Evolutionary conservation across 371 early-diverging fungal genomes (phyloP).

Genomic region (Syncephalastrum contaminatum): DNA sequence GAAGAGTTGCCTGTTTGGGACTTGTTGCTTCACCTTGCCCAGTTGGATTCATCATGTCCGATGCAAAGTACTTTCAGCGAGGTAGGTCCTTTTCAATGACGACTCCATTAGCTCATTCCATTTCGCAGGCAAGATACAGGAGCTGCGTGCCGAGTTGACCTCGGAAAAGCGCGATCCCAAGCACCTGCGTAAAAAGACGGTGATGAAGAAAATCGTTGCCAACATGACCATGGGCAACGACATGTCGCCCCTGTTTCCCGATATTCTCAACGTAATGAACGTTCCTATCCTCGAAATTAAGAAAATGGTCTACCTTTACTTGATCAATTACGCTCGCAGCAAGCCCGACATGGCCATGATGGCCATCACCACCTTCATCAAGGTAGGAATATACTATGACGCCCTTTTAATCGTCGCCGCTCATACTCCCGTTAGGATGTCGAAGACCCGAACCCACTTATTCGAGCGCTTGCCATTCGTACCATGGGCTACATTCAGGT

Average conservation of each 20-base stretch:
- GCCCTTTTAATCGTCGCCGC: background rate
- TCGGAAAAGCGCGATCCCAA: conserved; percentile 91
- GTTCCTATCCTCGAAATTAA: conserved; percentile 62
- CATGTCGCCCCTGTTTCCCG: conserved; percentile 86
- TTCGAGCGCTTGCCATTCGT: conserved; percentile 95
- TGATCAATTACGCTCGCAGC: conserved; percentile 93
- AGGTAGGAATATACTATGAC: conserved; percentile 48
- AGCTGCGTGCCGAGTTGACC: conserved; percentile 88
- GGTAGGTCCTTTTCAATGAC: conserved; percentile 42
- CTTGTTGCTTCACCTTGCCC: conserved; percentile 1
- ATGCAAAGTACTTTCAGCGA: conserved; percentile 83
- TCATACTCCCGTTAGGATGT: conserved; percentile 69
- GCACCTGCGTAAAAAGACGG: conserved; percentile 82
- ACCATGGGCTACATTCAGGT: conserved; percentile 96
- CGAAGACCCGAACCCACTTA: conserved; percentile 90
- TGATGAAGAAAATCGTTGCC: conserved; percentile 94
- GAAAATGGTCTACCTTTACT: conserved; percentile 90
- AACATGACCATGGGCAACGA: conserved; percentile 99
- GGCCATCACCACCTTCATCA: conserved; percentile 96
- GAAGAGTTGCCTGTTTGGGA: too few species aligned
- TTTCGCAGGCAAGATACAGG: conserved; percentile 88
- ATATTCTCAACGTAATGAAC: conserved; percentile 59
- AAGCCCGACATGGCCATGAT: conserved; percentile 97
- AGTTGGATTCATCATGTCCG: conserved; percentile 48
- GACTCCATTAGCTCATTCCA: conserved; percentile 3